phyloP scores from a whole-genome alignment of 106 monocot species.

The Dendrobium officinale region DNA sequence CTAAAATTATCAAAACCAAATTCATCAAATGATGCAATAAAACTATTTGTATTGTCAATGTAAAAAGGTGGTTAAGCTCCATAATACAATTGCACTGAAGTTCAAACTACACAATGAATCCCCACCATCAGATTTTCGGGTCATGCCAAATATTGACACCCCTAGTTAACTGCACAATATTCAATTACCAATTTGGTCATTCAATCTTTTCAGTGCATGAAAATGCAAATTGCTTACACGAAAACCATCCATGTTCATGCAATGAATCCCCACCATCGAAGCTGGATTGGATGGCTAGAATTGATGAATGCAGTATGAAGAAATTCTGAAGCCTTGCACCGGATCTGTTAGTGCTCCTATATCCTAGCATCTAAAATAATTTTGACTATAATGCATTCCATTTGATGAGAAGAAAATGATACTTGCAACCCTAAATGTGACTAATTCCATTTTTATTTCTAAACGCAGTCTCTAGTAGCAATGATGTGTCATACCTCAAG shows the following conservation, averaged over 20 bases:
- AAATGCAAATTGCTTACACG: background rate
- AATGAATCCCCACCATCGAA: background rate
- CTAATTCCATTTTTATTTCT: background rate
- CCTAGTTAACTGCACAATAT: background rate
- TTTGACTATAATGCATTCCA: background rate
- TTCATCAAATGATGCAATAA: background rate
- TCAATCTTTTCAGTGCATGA: background rate
- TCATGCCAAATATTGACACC: too few species aligned
- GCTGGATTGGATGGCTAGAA: background rate
- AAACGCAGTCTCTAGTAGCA: background rate
- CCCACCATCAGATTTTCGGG: too few species aligned
- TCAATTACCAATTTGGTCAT: background rate
- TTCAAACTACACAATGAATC: background rate
- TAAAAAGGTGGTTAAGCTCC: background rate
- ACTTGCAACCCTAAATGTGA: background rate
- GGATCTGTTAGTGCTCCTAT: background rate
- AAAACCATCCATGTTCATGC: background rate
- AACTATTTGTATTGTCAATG: background rate
- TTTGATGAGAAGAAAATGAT: background rate
- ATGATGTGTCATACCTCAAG: slow-evolving; percentile 57
- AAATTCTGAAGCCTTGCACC: background rate
- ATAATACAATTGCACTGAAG: background rate
- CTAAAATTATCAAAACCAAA: background rate
- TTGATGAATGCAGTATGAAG: background rate
- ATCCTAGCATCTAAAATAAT: background rate